Base-by-base conservation (phyloP, 2,329 filamentous ascomycete genomes). In the Pseudogymnoascus sp. region DNA sequence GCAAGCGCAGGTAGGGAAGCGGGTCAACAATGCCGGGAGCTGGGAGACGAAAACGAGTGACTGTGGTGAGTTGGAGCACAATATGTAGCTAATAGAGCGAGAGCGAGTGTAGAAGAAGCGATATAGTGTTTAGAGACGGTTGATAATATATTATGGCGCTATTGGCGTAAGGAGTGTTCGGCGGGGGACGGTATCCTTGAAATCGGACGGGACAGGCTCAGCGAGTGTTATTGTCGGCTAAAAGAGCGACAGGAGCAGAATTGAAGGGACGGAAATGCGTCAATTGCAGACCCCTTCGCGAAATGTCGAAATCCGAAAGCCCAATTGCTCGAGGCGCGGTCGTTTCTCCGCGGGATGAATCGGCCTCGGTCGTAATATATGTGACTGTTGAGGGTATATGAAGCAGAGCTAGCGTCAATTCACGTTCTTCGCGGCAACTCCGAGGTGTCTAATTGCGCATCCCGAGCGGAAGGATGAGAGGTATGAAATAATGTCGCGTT, bases 221-320 rank as follows among this genome's bases (percentile, higher is more conserved):
- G 25, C 25, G 45, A 52, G 45, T 52, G 45, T 52, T 52, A 33
- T 52, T 52, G 45, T 30, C 45, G 45, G 45, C 45, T 30, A 30
- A 52, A 52, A 52, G 45, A 52, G 45, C 45, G 45, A 52, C 45
- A 52, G 45, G 25, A 52, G 25, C n/a, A 30, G 45, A 52, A 52
- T 52, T 33, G 45, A 52, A 52, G 45, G 25, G 9, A 12, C 25
- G 45, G 25, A 30, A 33, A 19, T 33, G 25, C 45, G 45, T 52
- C 45, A 52, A 52, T 52, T 52, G 45, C 28, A n/a, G 14, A 52
- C n/a, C 45, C 25, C 23, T 52, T 52, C 45, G 45, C 25, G 25
- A 52, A 52, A 16, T 52, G n/a, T 52, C n/a, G 45, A 52, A 2
- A 52, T 52, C 8, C 45, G 45, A 30, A 52, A 3, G 45, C 25